These are phyloP conservation scores for Cyclostephanos invisitatus DNA, from an alignment of 108 stramenopile species.

Conservation along the genomic window DNA sequence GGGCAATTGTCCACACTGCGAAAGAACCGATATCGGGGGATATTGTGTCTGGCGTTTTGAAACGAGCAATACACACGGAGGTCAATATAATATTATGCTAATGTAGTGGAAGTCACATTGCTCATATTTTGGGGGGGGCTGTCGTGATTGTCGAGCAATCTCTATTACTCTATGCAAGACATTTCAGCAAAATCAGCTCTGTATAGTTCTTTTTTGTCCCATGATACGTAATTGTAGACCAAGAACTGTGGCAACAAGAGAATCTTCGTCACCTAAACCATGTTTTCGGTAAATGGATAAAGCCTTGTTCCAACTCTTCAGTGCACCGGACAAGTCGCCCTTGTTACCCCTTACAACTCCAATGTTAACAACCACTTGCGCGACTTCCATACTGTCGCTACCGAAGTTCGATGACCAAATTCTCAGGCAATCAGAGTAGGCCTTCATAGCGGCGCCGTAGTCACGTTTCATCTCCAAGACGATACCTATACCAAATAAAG, in stretches of 20 bases:
- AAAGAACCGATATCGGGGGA: too few relatives aligned
- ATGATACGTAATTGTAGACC: not conserved
- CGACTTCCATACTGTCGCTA: constrained; percentile 50
- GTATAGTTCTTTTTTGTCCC: not conserved
- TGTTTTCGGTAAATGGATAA: constrained; percentile 46
- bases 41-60: too few relatives aligned
- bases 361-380: constrained; percentile 49
- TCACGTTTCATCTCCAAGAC: constrained; percentile 45
- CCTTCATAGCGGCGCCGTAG: constrained; percentile 48
- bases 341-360: constrained; percentile 50
- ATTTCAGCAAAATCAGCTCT: too few relatives aligned
- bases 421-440: constrained; percentile 49
- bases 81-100: too few relatives aligned
- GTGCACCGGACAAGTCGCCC: constrained; percentile 46
- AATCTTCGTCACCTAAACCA: constrained; percentile 38
- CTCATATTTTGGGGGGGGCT: too few relatives aligned
- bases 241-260: constrained; percentile 36
- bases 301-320: constrained; percentile 50
- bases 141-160: too few relatives aligned
- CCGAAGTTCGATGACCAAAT: constrained; percentile 45
- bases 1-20: too few relatives aligned
- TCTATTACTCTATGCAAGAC: too few relatives aligned
- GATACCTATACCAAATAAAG: constrained; percentile 52
- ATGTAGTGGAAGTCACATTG: too few relatives aligned
- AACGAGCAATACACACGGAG: too few relatives aligned